Base-by-base conservation (phyloP, 768 basidiomycete species). In the Agaricus blazei region DNA sequence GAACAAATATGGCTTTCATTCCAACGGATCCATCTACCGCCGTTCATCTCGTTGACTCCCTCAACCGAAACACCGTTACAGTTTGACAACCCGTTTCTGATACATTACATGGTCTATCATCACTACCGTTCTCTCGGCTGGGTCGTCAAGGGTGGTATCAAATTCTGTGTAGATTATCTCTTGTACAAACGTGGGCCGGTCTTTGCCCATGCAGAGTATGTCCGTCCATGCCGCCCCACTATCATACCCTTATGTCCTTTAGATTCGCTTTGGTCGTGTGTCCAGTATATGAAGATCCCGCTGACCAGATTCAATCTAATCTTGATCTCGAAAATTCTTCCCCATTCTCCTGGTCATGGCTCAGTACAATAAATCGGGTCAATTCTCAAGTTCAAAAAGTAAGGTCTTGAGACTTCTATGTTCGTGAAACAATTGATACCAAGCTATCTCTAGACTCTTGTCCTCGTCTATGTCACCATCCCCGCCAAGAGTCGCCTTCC, bases 351-450 rank as follows among this genome's bases (percentile, higher is more conserved):
- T 99, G 97, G 97, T 81, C 90, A 11, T 98, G 94, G 95, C 79
- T 99, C 28, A 93, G 92, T 70, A 99, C 97, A 1, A 82, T 99
- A 58, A 98, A 97, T 66, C 84, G 97, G 37, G 96, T 98, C 11
- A 98, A 96, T 68, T 86, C 92, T 0, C 93, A 97, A 66, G 96
- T 98, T 3, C 93, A 94, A 71, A 99, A 99, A 83, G 96, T 92
- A 24, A 5, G 11, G 36, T 57, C 24, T 44, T 14, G 37, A 26
- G 51, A 9, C 26, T 7, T 14, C 27, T 9, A 37, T 19, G 19
- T 24, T 58, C 38, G 7, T 28, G 27, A 14, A 46, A 24, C 15
- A 42, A 8, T 47, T 27, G 40, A 23, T 42, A n/a, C 41, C 29
- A 44, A 12, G n/a, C 19, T 27, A 19, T n/a, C 29, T 31, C 34